These are phyloP conservation scores for Xanthoparmelia taractica DNA, from an alignment of 495 filamentous ascomycete species.

Conservation along the genomic window DNA sequence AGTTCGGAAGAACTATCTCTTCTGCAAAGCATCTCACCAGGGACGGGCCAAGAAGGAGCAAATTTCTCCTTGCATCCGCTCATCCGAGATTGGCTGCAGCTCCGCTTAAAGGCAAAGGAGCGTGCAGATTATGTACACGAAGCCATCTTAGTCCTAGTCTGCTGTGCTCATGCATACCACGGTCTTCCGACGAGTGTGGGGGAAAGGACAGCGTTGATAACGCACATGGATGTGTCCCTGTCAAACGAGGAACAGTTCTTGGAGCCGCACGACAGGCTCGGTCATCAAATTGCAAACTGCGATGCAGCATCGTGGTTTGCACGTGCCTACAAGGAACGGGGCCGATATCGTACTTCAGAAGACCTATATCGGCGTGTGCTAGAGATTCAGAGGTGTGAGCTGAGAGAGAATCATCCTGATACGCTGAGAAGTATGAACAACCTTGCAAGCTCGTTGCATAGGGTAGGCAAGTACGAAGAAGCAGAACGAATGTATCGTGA, in stretches of 20 bases:
- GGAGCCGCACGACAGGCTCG: not conserved
- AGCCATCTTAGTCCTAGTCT: not conserved
- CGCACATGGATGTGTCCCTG: not conserved
- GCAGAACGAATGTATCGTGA: conserved; percentile 29
- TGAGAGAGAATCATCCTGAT: not conserved
- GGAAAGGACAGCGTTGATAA: not conserved
- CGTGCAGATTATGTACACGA: not conserved
- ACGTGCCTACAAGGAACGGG: not conserved
- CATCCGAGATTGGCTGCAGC: conserved; percentile 6
- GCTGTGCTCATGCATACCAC: not conserved
- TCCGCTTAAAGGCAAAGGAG: not conserved
- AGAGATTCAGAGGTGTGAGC: not conserved
- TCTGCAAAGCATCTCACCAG: not conserved
- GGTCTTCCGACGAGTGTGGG: not conserved
- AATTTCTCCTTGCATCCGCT: conserved; percentile 6
- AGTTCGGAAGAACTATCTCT: not conserved
- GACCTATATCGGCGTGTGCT: not conserved
- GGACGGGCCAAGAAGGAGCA: not conserved
- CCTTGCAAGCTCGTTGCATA: conserved; percentile 24
- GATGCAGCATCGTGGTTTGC: not conserved
- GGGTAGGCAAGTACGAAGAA: conserved; percentile 31
- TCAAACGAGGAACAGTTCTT: not conserved
- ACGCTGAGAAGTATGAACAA: conserved; percentile 26
- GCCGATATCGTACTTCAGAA: not conserved
- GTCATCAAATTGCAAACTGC: not conserved